Evolutionary conservation across 306 rosid species (phyloP).

Genomic region (Begonia fuchsioides): DNA sequence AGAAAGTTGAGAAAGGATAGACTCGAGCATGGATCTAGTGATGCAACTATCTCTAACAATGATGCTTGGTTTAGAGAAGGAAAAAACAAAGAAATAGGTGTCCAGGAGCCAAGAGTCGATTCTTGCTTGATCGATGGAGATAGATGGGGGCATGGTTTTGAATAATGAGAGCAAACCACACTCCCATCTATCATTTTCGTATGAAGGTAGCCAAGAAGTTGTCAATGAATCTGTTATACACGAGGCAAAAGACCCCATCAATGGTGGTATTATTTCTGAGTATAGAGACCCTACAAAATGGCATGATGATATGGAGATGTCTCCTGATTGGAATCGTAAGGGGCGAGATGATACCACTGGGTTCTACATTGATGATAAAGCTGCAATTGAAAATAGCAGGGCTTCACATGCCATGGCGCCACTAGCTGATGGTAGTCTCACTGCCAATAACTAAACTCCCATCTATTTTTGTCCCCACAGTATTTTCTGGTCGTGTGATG

Average conservation of each 20-base stretch:
- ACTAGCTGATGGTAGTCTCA: constrained; percentile 15
- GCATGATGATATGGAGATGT: constrained; percentile 49
- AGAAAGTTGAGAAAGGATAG: constrained; percentile 51
- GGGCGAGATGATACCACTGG: constrained; percentile 21
- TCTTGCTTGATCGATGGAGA: constrained; percentile 30
- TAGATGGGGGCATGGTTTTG: constrained; percentile 27
- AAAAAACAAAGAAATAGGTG: constrained; percentile 24
- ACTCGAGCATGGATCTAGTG: constrained; percentile 48
- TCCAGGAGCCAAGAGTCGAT: constrained; percentile 26
- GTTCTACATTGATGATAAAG: constrained; percentile 22
- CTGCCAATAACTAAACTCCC: constrained; percentile 18
- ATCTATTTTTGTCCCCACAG: constrained; percentile 11
- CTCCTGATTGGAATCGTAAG: constrained; percentile 79
- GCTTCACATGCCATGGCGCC: constrained; percentile 11
- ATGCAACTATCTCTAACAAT: constrained; percentile 23
- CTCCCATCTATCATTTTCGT: constrained; percentile 17
- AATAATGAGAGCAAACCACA: constrained; percentile 29
- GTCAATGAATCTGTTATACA: constrained; percentile 38
- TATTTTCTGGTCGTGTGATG: too few species aligned
- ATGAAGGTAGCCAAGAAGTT: constrained; percentile 23
- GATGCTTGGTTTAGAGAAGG: constrained; percentile 34
- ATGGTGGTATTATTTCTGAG: constrained; percentile 22
- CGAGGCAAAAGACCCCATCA: constrained; percentile 35
- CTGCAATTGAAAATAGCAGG: constrained; percentile 15
- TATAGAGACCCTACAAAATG: constrained; percentile 45